Evolutionary conservation across 2,329 filamentous ascomycete genomes (phyloP).

Genomic region (Claviceps digitariae): DNA sequence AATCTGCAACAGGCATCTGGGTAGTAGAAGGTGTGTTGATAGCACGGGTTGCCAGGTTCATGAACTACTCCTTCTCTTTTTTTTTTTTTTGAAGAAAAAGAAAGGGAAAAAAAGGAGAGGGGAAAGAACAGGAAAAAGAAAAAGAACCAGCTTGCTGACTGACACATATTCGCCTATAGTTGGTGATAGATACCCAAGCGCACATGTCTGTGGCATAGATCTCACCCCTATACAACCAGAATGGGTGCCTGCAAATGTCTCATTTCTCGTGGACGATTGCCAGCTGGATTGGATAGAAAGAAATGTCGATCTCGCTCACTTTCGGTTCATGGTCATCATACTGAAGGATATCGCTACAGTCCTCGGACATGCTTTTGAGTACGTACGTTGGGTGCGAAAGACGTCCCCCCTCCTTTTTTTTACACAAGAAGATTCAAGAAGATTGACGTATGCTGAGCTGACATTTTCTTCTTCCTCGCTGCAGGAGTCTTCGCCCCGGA

Average conservation of each 20-base stretch:
- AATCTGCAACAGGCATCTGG: constrained; percentile 6
- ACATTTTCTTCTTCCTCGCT: background rate
- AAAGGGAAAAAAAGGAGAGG: too few species aligned
- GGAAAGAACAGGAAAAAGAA: too few species aligned
- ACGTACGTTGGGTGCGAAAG: constrained; percentile 4
- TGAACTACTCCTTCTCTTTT: background rate
- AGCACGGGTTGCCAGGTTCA: background rate
- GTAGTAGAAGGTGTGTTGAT: constrained; percentile 4
- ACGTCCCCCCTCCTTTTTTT: background rate
- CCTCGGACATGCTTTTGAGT: constrained; percentile 9
- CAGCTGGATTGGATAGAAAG: constrained; percentile 18
- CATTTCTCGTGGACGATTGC: constrained; percentile 23
- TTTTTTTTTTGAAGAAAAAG: background rate
- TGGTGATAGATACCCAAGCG: constrained; percentile 19
- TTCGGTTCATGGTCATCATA: constrained; percentile 12
- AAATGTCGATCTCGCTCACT: constrained; percentile 18
- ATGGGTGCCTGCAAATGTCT: constrained; percentile 27
- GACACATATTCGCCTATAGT: too few species aligned
- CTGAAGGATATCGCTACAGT: constrained; percentile 9
- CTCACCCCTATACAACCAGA: constrained; percentile 26
- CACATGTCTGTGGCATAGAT: constrained; percentile 25
- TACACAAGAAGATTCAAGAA: background rate
- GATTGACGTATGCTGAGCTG: background rate
- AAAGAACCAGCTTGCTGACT: too few species aligned
- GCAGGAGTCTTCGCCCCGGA: constrained; percentile 22